phyloP scores from a whole-genome alignment of 2,329 filamentous ascomycete genomes.

The Penicillium sp. region DNA sequence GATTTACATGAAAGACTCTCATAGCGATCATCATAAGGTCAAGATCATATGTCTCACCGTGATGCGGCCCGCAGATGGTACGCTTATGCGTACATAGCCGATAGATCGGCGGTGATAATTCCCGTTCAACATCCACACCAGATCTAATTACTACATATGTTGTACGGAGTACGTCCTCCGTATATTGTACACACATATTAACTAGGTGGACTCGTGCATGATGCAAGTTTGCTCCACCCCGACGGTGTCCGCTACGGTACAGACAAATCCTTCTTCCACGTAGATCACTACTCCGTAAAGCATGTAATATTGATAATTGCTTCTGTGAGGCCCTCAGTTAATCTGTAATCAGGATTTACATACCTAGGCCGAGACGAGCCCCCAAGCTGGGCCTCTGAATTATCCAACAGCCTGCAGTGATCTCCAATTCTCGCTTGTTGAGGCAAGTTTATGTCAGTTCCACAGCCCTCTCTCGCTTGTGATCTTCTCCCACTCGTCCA shows the following conservation, averaged over 20 bases:
- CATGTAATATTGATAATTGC: neutral
- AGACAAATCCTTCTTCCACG: neutral
- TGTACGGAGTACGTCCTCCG: too few relatives aligned
- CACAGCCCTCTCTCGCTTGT: neutral
- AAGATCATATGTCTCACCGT: neutral
- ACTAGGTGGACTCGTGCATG: neutral
- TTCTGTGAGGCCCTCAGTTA: neutral
- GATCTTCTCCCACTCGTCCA: neutral
- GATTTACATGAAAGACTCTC: neutral
- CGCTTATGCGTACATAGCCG: neutral
- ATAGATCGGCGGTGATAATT: neutral
- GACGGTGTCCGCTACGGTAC: neutral
- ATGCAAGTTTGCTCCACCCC: neutral
- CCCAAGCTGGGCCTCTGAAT: neutral
- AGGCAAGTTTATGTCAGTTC: neutral
- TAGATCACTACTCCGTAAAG: neutral
- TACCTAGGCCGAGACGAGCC: neutral
- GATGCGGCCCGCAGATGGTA: neutral
- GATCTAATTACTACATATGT: neutral
- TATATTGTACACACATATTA: neutral
- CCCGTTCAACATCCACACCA: neutral
- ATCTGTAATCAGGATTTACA: neutral
- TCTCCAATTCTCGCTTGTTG: neutral
- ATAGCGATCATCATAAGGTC: neutral
- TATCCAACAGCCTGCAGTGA: neutral